Conservation (phyloP, 805 yeast species). For the Hanseniaspora guilliermondii region DNA sequence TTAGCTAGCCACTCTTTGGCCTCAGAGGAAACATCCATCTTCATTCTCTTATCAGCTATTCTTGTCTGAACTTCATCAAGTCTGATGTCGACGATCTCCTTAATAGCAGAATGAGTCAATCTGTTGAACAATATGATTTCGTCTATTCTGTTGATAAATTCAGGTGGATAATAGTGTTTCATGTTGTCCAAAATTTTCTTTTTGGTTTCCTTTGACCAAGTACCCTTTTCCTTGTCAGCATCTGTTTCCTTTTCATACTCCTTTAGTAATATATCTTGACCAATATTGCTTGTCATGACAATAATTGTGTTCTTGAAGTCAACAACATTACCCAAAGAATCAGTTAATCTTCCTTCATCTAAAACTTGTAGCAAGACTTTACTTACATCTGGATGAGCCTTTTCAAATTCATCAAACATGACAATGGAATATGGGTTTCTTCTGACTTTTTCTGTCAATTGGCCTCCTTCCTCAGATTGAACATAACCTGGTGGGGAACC, state of each 20-base stretch:
- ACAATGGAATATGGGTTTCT: slow-evolving; percentile 90
- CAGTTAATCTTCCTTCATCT: slow-evolving; percentile 91
- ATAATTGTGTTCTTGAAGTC: slow-evolving; percentile 91
- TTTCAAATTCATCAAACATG: slow-evolving; percentile 89
- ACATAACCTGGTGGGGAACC: slow-evolving; percentile 99
- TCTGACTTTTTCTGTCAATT: slow-evolving; percentile 88
- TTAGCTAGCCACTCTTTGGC: slow-evolving; percentile 72
- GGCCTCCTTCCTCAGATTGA: slow-evolving; percentile 87
- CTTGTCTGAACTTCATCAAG: slow-evolving; percentile 70
- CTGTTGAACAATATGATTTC: slow-evolving; percentile 90
- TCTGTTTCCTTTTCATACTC: slow-evolving; percentile 37
- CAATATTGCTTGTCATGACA: slow-evolving; percentile 93
- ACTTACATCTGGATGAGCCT: slow-evolving; percentile 92
- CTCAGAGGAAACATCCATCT: slow-evolving; percentile 39
- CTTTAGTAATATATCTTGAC: slow-evolving; percentile 72
- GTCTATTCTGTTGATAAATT: slow-evolving; percentile 86
- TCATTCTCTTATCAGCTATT: slow-evolving; percentile 64
- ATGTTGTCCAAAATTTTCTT: slow-evolving; percentile 52
- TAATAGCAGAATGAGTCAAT: slow-evolving; percentile 60
- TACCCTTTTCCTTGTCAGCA: slow-evolving; percentile 40
- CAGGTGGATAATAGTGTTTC: slow-evolving; percentile 76
- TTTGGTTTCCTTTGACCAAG: slow-evolving; percentile 43
- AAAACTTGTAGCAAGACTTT: slow-evolving; percentile 80
- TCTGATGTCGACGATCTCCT: slow-evolving; percentile 75
- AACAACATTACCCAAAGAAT: slow-evolving; percentile 85